Conservation (phyloP, 345 rosid genomes). For the Microcos paniculata region DNA sequence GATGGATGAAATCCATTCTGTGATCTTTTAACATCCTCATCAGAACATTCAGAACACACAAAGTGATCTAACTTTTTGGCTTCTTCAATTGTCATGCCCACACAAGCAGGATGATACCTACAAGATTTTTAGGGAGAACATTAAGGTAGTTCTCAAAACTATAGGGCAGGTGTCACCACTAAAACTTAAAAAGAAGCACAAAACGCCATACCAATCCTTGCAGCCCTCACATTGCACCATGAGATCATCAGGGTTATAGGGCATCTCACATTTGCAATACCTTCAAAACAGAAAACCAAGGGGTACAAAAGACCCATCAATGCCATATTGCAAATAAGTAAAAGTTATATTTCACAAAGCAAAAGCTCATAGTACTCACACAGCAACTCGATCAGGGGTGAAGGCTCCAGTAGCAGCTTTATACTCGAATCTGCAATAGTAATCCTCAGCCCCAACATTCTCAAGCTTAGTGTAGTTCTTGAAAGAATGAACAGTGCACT, state of each 20-base stretch:
- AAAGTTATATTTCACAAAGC: slow-evolving; percentile 4
- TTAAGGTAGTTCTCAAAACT: not conserved
- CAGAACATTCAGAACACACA: slow-evolving; percentile 72
- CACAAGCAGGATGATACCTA: slow-evolving; percentile 95
- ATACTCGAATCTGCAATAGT: slow-evolving; percentile 79
- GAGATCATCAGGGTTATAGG: slow-evolving; percentile 87
- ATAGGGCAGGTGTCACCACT: not conserved
- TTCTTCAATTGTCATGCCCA: slow-evolving; percentile 77
- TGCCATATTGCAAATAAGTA: not conserved
- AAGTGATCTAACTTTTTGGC: slow-evolving; percentile 78
- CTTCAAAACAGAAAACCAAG: slow-evolving; percentile 37
- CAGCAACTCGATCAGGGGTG: slow-evolving; percentile 83
- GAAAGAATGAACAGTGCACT: slow-evolving; percentile 76
- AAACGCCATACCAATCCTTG: slow-evolving; percentile 76
- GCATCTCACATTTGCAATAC: slow-evolving; percentile 95
- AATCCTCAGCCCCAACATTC: slow-evolving; percentile 77
- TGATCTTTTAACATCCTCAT: slow-evolving; percentile 54
- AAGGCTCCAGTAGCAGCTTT: slow-evolving; percentile 85
- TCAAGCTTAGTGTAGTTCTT: slow-evolving; percentile 78
- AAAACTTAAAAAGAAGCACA: not conserved
- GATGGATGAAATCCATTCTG: slow-evolving; percentile 65
- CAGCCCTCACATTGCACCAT: slow-evolving; percentile 95
- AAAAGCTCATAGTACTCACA: slow-evolving; percentile 53
- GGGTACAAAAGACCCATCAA: slow-evolving; percentile 14
- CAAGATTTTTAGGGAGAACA: slow-evolving; percentile 12